Base-by-base conservation (phyloP, 108 stramenopile genomes). In the Cyclostephanos invisitatus region DNA sequence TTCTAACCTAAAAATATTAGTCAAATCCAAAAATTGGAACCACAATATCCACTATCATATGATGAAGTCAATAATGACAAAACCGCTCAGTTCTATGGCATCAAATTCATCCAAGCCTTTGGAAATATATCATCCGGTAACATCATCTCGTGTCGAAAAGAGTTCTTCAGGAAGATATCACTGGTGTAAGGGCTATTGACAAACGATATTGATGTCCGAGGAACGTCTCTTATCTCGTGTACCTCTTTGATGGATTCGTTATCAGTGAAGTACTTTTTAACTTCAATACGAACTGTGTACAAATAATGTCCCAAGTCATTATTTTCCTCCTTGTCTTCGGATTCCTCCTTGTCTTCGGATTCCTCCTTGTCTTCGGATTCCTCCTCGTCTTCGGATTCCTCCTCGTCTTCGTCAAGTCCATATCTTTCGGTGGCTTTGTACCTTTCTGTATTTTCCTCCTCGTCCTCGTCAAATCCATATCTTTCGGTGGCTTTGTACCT, bases 121-220 rank as follows among this genome's bases (percentile, higher is more conserved):
- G 87, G 86, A 59, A 83, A 90, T n/a, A 87, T 15, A 21, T 84
- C 87, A 75, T 91, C 90, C 4, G 80, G 79, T 15, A 88, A 35
- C 20, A 72, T 83, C 70, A 91, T 88, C 49, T 84, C 84, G 57
- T 88, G 85, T 20, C 90, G 84, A 72, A 91, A 91, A 10, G 87
- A 76, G 15, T 72, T n/a, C 68, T 83, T 83, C 73, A 83, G 70
- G 54, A 74, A 81, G 7, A 90, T 74, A 71, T 91, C 91, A 24
- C 83, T 74, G 7, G 69, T 67, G 53, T 91, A 92, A 0, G 84
- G 84, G 24, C 21, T 49, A 67, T 92, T 86, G 6, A 82, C 58
- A 54, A 92, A 91, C 2, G 76, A 82, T 25, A 91, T 83, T 1
- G 87, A 86, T 3, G 51, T 38, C 66, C 89, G 86, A 2, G 92